A percentile compares a stretch with the other conserved stretches of the same genome.
Evolutionary conservation across 2,329 filamentous ascomycete species (phyloP).

Genomic region (Ophiostoma sp.): DNA sequence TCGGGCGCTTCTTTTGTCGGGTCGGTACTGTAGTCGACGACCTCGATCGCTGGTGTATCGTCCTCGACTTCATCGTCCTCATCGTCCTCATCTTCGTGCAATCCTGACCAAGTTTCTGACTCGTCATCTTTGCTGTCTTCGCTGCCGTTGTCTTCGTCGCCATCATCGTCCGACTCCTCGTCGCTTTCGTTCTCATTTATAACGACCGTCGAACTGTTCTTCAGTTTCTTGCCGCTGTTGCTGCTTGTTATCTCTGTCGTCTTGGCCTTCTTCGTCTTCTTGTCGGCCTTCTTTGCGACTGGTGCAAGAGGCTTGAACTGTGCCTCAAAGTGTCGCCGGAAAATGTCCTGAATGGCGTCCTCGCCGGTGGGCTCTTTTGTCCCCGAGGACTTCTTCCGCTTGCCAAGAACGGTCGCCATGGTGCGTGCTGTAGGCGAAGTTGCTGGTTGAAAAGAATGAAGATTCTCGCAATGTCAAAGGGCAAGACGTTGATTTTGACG

Average conservation of each 20-base stretch:
- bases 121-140: constrained; percentile 40
- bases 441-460: neutral
- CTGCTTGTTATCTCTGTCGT: constrained; percentile 33
- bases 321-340: constrained; percentile 83
- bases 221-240: constrained; percentile 34
- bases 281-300: constrained; percentile 14
- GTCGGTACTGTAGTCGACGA: constrained; percentile 60
- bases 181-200: constrained; percentile 11
- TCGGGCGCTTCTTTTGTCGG: constrained; percentile 31
- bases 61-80: constrained; percentile 33
- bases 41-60: constrained; percentile 50
- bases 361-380: constrained; percentile 32
- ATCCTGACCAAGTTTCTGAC: constrained; percentile 58
- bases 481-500: neutral
- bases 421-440: neutral
- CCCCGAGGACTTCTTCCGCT: constrained; percentile 46
- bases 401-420: constrained; percentile 51
- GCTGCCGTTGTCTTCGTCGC: constrained; percentile 36
- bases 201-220: constrained; percentile 35
- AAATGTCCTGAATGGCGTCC: constrained; percentile 68
- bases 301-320: constrained; percentile 73
- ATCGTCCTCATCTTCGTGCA: constrained; percentile 45
- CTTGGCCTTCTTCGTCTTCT: constrained; percentile 37
- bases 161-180: constrained; percentile 5
- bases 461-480: neutral